These are phyloP conservation scores for Axilococcus clingmanii DNA, from an alignment of 139 green algal genomes.

Conservation along the genomic window DNA sequence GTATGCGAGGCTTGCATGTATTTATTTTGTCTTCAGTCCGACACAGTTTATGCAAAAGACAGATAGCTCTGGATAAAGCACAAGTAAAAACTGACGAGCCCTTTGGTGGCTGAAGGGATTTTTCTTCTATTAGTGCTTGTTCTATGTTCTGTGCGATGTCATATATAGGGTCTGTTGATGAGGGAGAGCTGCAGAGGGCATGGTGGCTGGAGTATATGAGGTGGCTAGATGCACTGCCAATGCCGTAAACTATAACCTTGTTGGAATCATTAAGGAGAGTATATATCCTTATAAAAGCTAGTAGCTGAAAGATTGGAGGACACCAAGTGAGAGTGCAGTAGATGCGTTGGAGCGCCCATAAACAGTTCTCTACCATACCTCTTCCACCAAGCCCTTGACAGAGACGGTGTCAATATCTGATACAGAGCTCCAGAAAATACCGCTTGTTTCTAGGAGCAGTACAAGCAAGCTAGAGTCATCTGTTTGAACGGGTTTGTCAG, in stretches of 20 bases:
- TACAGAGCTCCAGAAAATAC: too few species aligned
- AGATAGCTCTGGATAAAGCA: conserved; percentile 22
- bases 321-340: too few species aligned
- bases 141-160: not conserved
- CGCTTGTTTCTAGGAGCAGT: too few species aligned
- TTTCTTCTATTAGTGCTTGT: not conserved
- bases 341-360: too few species aligned
- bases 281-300: conserved; percentile 28
- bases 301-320: conserved; percentile 25
- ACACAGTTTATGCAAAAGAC: conserved; percentile 10
- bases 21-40: not conserved
- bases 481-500: too few species aligned
- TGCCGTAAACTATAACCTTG: conserved; percentile 22
- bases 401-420: too few species aligned
- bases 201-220: conserved; percentile 12
- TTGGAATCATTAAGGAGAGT: conserved; percentile 31
- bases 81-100: not conserved
- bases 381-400: too few species aligned
- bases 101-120: not conserved
- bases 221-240: not conserved
- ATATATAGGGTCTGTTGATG: not conserved
- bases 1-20: conserved; percentile 22
- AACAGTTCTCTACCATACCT: too few species aligned
- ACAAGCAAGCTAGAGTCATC: too few species aligned
- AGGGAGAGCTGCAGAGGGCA: not conserved